A percentile compares a stretch with the other conserved stretches of the same genome.
Evolutionary conservation across 306 rosid species (phyloP).

Genomic region (Hippophae rhamnoides): DNA sequence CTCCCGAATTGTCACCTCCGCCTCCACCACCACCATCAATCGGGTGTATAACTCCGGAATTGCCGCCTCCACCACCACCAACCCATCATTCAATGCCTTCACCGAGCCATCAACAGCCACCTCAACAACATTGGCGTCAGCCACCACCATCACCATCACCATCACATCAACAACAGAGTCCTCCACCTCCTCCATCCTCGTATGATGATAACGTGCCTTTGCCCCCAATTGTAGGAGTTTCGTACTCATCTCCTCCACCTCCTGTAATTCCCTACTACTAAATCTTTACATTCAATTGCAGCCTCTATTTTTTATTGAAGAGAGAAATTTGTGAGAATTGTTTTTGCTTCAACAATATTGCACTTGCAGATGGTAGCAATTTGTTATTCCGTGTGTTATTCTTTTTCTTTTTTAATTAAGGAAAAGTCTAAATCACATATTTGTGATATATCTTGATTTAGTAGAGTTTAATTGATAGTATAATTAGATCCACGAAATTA

Average conservation of each 20-base stretch:
- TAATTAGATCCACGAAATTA: too few relatives aligned
- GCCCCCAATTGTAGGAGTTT: constrained; percentile 20
- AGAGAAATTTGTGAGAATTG: too few relatives aligned
- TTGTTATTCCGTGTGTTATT: too few relatives aligned
- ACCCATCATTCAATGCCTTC: not conserved
- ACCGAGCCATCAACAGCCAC: constrained; percentile 9
- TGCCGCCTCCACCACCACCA: constrained; percentile 7
- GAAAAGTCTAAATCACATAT: too few relatives aligned
- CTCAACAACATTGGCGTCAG: constrained; percentile 13
- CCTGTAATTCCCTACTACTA: constrained; percentile 15
- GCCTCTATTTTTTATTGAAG: too few relatives aligned
- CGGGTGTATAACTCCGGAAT: constrained; percentile 14
- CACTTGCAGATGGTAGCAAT: too few relatives aligned
- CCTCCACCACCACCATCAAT: constrained; percentile 7
- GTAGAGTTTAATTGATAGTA: too few relatives aligned
- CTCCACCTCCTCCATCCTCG: constrained; percentile 2
- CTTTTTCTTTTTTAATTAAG: too few relatives aligned
- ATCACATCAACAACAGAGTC: constrained; percentile 14
- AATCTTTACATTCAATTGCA: not conserved
- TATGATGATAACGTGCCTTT: constrained; percentile 12
- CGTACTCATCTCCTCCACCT: constrained; percentile 21
- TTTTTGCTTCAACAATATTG: too few relatives aligned
- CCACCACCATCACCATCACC: constrained; percentile 7
- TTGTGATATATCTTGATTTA: too few relatives aligned
- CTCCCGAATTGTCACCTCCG: not conserved